Base-by-base conservation (phyloP, 805 yeast species). In the Metschnikowia aberdeeniae region DNA sequence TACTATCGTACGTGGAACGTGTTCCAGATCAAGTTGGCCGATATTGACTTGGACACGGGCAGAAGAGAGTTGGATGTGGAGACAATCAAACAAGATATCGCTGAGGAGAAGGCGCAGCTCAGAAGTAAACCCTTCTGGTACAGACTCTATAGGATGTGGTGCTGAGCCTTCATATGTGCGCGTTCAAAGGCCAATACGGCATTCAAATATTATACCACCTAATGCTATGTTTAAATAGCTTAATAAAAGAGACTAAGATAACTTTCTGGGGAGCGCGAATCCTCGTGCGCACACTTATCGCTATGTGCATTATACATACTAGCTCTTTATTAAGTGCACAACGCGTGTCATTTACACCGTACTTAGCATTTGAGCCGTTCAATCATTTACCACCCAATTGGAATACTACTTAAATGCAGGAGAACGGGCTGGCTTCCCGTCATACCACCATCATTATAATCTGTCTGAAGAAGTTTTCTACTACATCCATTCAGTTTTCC, bases 41-140 rank as follows among this genome's bases (percentile, higher is more conserved):
- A 79, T 36, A 70, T 82, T 58, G 87, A 82, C 55, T 71, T 82
- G 33, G 82, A 78, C 52, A 71, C 81, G 24, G 87, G 88, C 43
- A 73, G 84, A 67, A 54, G 62, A 32, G 61, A 63, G 52, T 46
- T 65, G 39, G 71, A 70, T 48, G 41, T 68, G 30, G 74, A 70
- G 49, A 35, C 50, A 12, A 64, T 70, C 58, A 68, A 65, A 50
- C 71, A 66, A 46, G 69, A 54, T 37, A 46, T 62, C 12, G 68
- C 67, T 11, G 69, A 66, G 44, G 70, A 66, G 34, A 61, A 52
- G 49, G 66, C 64, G 3, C 36, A 40, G 20, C 40, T 66, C 33
- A 56, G 59, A 3, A 53, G 57, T 30, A 56, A 51, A 37, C 62
- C 68, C 17, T 46, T 63, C 42, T 55, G 53, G 50, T 40, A 55